Evolutionary conservation across 2,329 filamentous ascomycete species (phyloP).

Genomic region (Aspergillus costaricaensis): DNA sequence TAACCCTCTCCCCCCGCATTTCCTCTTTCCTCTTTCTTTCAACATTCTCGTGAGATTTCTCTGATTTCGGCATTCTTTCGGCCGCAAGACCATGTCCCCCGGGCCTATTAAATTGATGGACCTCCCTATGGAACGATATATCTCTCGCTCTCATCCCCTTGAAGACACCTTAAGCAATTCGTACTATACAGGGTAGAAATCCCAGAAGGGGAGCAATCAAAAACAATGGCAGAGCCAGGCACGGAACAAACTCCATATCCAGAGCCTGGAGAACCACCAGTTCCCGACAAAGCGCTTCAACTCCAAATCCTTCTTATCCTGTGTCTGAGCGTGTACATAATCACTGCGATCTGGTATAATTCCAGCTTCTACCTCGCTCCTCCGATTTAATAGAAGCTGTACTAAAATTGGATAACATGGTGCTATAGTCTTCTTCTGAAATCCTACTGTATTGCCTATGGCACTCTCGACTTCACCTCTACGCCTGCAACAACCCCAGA

Average conservation of each 20-base stretch:
- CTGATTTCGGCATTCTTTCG: neutral
- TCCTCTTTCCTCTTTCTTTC: neutral
- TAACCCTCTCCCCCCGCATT: neutral
- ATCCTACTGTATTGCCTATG: conserved; percentile 1
- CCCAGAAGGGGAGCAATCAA: neutral
- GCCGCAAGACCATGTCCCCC: neutral
- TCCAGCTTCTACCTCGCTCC: neutral
- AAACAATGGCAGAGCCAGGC: neutral
- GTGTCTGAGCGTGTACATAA: neutral
- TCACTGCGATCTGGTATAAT: neutral
- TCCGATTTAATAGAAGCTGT: neutral
- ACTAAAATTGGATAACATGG: neutral
- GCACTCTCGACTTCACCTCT: neutral
- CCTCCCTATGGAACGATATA: neutral
- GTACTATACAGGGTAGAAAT: neutral
- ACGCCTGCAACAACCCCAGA: neutral
- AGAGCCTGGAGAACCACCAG: neutral
- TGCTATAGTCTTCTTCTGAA: neutral
- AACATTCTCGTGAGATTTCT: neutral
- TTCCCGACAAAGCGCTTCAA: neutral
- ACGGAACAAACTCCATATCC: neutral
- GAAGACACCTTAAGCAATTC: neutral
- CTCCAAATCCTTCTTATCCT: neutral
- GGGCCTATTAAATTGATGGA: neutral
- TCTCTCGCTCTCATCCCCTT: neutral